Percentiles rank a stretch among this genome's conserved stretches.
phyloP scores from a whole-genome alignment of 2,329 filamentous ascomycete species.

The Pestalotiopsis sp. region DNA sequence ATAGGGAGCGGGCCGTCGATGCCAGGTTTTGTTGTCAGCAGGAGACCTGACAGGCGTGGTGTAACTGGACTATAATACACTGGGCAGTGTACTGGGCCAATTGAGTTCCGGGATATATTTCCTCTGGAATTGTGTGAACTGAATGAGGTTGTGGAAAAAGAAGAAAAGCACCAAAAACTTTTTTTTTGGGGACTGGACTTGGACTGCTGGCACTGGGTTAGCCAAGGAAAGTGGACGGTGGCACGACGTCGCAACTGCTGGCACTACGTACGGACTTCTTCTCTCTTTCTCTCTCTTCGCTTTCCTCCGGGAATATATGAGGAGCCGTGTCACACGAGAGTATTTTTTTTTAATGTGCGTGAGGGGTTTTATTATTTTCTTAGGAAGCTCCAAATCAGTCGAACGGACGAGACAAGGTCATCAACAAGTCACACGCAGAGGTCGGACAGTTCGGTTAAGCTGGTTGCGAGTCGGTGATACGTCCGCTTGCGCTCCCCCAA shows the following conservation, averaged over 20 bases:
- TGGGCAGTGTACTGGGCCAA: background rate
- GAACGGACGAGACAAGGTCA: background rate
- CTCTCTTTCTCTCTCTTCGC: background rate
- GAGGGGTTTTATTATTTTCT: background rate
- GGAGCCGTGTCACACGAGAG: background rate
- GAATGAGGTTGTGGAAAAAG: background rate
- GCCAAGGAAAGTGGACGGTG: background rate
- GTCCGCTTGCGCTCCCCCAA: constrained; percentile 7
- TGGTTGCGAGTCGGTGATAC: constrained; percentile 3
- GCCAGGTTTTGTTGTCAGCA: background rate
- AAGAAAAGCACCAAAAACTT: background rate
- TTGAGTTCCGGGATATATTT: background rate
- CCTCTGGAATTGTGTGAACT: background rate
- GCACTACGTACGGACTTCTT: background rate
- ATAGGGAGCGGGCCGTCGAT: background rate
- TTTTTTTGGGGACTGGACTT: background rate
- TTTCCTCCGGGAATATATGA: constrained; percentile 6
- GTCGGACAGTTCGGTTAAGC: constrained; percentile 13
- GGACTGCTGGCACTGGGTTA: background rate
- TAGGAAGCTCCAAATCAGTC: background rate
- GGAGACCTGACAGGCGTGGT: background rate
- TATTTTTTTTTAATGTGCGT: background rate
- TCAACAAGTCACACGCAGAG: background rate
- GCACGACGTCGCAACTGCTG: background rate
- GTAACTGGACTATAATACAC: background rate